phyloP scores from a whole-genome alignment of 495 filamentous ascomycete species.

The Talaromyces trachyspermus region DNA sequence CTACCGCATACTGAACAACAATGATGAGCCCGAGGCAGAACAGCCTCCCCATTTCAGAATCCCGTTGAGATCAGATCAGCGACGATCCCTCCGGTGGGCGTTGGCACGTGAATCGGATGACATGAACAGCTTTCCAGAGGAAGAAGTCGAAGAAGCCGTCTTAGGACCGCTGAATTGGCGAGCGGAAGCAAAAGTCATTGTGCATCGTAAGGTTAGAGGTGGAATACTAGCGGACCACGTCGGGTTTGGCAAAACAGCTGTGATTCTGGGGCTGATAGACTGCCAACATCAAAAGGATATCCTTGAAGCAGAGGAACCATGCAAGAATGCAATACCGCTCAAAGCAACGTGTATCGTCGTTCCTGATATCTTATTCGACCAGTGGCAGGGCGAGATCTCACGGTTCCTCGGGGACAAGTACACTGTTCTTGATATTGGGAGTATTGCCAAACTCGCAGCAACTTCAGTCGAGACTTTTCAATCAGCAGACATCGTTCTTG shows the following conservation, averaged over 20 bases:
- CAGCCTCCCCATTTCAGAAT: conserved; percentile 37
- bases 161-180: conserved; percentile 53
- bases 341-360: conserved; percentile 66
- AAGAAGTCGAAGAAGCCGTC: conserved; percentile 62
- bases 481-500: conserved; percentile 50
- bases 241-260: conserved; percentile 77
- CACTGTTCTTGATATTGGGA: conserved; percentile 37
- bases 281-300: conserved; percentile 22
- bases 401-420: conserved; percentile 46
- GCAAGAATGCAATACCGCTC: conserved; percentile 36
- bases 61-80: conserved; percentile 46
- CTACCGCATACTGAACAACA: conserved; percentile 32
- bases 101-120: conserved; percentile 45
- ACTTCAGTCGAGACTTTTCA: conserved; percentile 32
- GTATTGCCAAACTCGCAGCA: conserved; percentile 20
- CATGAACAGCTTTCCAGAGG: conserved; percentile 45
- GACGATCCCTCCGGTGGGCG: conserved; percentile 62
- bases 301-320: background rate
- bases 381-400: conserved; percentile 57
- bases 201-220: conserved; percentile 43
- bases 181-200: conserved; percentile 45
- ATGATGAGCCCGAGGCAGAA: conserved; percentile 21
- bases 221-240: conserved; percentile 72
- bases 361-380: conserved; percentile 52
- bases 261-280: conserved; percentile 61